Percentiles rank a stretch among this genome's conserved stretches.
phyloP scores from a whole-genome alignment of 306 rosid genomes.

The Inga leiocalycina region DNA sequence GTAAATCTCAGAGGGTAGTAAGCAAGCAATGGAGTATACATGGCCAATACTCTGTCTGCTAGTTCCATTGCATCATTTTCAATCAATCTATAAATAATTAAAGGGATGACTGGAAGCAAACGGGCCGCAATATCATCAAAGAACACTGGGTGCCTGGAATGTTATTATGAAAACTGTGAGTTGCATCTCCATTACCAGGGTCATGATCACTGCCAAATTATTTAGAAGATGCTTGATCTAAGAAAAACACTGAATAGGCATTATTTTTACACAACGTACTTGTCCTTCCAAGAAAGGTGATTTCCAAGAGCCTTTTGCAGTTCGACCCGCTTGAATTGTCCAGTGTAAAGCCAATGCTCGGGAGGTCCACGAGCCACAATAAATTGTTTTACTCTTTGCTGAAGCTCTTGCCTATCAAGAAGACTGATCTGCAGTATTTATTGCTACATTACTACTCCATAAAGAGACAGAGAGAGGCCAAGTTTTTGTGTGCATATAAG shows the following conservation, averaged over 20 bases:
- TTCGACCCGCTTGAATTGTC: conserved; percentile 72
- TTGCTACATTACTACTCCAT: conserved; percentile 30
- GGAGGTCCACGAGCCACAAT: conserved; percentile 63
- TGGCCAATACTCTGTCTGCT: conserved; percentile 74
- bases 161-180: conserved; percentile 25
- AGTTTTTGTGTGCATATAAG: not conserved
- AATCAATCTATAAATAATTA: conserved; percentile 84
- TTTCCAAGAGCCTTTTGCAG: conserved; percentile 92
- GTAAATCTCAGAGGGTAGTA: conserved; percentile 88
- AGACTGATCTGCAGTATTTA: conserved; percentile 72
- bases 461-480: conserved; percentile 2
- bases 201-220: not conserved
- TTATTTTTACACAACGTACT: conserved; percentile 48
- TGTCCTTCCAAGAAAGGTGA: conserved; percentile 97
- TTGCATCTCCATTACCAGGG: not conserved
- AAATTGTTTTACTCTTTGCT: conserved; percentile 71
- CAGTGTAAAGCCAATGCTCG: conserved; percentile 86
- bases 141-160: conserved; percentile 83
- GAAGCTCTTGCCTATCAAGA: conserved; percentile 95
- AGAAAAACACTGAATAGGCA: conserved; percentile 18
- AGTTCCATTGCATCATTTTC: conserved; percentile 90
- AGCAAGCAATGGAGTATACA: conserved; percentile 69
- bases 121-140: conserved; percentile 96
- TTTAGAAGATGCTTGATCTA: conserved; percentile 25
- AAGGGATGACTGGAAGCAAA: conserved; percentile 91